Evolutionary conservation across 345 rosid genomes (phyloP), one percentile per base, ranked within the genome.

Genomic region (Adansonia digitata): DNA sequence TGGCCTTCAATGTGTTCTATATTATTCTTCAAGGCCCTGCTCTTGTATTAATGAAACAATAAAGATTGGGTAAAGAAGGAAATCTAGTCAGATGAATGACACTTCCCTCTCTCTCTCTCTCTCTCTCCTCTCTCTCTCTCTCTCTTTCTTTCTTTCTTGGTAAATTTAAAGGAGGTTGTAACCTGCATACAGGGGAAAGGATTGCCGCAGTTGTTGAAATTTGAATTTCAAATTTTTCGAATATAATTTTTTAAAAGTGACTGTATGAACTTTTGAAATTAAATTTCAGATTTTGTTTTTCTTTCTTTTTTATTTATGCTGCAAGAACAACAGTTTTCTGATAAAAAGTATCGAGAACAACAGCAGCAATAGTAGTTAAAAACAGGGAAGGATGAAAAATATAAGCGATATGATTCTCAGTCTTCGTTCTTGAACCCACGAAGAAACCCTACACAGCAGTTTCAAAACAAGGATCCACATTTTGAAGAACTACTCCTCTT

Each of bases 401-500:
- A 34, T 20, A n/a, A 20, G 64, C 7, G 31, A 15, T 71, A 13
- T 31, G 57, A 13, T 37, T 71, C 15, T 71, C 49, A 71, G 40
- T 22, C 46, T 20, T 56, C 61, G 35, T 71, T 52, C 74, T n/a
- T 3, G 45, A 70, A 6, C 3, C 34, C 34, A 31, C 2, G 3
- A 31, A 3, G 34, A 31, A 31, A 3, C 1, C 34, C 63, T 40
- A 45, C 27, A 52, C 11, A 11, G 29, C 11, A 49, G 39, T 35
- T 71, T 37, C 48, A n/a, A 49, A 71, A 55, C 49, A 73, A 2
- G 43, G 76, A 0, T 82, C 89, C 76, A 86, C 51, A 73, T 71
- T 74, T 73, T 84, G 45, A 31, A 31, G 34, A 46, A 78, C 74
- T 48, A 84, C 63, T 37, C 87, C 87, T 48, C 61, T 77, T 40